Base-by-base conservation (phyloP, 2,329 filamentous ascomycete genomes). In the Eurotiales sp. region DNA sequence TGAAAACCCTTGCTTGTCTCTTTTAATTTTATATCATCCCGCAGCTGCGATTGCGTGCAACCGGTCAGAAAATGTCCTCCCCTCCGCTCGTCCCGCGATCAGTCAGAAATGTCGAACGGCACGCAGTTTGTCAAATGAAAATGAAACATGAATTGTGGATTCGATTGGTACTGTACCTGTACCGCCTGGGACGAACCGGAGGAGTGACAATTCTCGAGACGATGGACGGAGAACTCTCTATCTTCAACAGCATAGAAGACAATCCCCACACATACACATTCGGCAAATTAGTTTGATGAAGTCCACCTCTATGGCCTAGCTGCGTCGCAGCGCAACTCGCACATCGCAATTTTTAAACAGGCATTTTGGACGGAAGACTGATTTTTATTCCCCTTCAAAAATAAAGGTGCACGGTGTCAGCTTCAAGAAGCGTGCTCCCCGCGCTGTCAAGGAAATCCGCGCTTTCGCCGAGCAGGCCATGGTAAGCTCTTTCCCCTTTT, bases 341-440 rank as follows among this genome's bases (percentile, higher is more conserved):
- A n/a, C n/a, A 27, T 40, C 29, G 25, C 22, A 29, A 52, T 22
- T 19, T 14, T 49, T n/a, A n/a, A n/a, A n/a, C n/a, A 55, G 66
- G 67, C 67, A 69, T 74, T 82, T 73, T 48, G 82, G 81, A 77
- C 81, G 81, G 82, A 85, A 85, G 82, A 85, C 83, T 86, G 77
- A 86, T 79, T 57, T 67, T 62, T 67, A 65, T 65, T 68, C 68
- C 63, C 64, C 56, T 55, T 60, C 55, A 59, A 75, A 77, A n/a
- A n/a, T n/a, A n/a, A n/a, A 97, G 93, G 81, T 96, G 74, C 91
- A 97, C 80, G 93, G 93, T 78, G 88, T 93, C 63, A 84, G 83
- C 75, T 99, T 99, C 90, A 99, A 99, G 88, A 97, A 99, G 90
- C 85, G 93, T 75, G 95, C 95, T 75, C 93, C 93, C 75, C 84